These are phyloP conservation scores for Rubroshorea leprosula DNA, from an alignment of 345 rosid genomes.

Conservation along the genomic window DNA sequence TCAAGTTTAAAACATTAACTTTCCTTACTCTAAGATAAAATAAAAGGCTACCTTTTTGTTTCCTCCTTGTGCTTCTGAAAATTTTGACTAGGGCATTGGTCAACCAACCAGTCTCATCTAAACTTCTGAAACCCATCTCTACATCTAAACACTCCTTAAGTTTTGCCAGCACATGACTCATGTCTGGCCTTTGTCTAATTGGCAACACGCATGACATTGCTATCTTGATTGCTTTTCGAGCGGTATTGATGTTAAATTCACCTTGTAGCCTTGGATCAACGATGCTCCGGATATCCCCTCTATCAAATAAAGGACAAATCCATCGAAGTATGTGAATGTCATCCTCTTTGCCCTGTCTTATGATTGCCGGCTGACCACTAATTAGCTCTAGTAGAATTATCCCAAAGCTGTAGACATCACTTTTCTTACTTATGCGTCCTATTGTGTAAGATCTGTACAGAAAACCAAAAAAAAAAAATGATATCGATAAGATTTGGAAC, in stretches of 20 bases:
- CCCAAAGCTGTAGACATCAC: conserved; percentile 14
- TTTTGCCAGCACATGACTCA: conserved; percentile 23
- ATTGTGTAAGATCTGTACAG: too few species aligned
- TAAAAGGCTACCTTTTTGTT: too few species aligned
- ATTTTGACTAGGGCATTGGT: too few species aligned
- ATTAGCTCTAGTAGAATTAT: conserved; percentile 10
- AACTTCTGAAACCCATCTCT: too few species aligned
- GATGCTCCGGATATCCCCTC: conserved; percentile 12
- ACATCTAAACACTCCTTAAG: conserved; percentile 12
- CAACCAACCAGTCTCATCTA: too few species aligned
- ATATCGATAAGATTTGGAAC: not conserved
- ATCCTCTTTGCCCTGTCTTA: conserved; percentile 5
- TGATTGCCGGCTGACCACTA: conserved; percentile 8
- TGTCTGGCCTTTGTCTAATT: conserved; percentile 25
- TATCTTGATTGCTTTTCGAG: conserved; percentile 25
- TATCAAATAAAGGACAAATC: conserved; percentile 9
- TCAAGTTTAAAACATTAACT: too few species aligned
- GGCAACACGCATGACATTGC: conserved; percentile 34
- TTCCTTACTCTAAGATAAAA: too few species aligned
- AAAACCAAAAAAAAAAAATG: not conserved
- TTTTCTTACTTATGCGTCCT: conserved; percentile 4
- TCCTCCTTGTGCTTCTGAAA: too few species aligned
- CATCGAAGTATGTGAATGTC: conserved; percentile 9
- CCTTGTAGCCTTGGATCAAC: conserved; percentile 33
- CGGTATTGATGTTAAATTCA: conserved; percentile 23